phyloP scores from a whole-genome alignment of 1,284 basidiomycete genomes.

The Vanrija sp. region DNA sequence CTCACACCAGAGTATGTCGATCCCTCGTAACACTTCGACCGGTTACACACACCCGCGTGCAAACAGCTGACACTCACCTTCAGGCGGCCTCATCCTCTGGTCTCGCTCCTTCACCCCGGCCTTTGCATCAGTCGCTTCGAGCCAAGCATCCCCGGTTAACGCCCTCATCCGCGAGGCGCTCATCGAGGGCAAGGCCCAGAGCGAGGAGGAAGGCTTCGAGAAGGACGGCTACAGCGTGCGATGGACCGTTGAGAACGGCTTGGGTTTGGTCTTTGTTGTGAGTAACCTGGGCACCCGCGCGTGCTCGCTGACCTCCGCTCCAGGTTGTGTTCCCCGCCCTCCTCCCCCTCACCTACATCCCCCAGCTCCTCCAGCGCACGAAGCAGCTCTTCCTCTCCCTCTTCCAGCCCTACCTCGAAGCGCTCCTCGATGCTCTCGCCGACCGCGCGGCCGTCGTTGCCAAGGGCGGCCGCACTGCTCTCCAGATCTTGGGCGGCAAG shows the following conservation, averaged over 20 bases:
- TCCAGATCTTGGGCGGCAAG: constrained; percentile 28
- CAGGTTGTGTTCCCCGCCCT: constrained; percentile 96
- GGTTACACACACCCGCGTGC: neutral
- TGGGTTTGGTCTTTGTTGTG: constrained; percentile 92
- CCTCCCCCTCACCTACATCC: constrained; percentile 89
- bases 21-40: too few species aligned
- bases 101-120: constrained; percentile 85
- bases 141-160: constrained; percentile 82
- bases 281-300: constrained; percentile 35
- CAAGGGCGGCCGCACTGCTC: constrained; percentile 25
- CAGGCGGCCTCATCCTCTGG: constrained; percentile 89
- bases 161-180: constrained; percentile 83
- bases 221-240: constrained; percentile 86
- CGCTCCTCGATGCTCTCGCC: constrained; percentile 75
- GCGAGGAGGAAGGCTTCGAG: constrained; percentile 70
- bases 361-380: constrained; percentile 73
- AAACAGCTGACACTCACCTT: neutral
- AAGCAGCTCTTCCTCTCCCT: constrained; percentile 80
- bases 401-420: constrained; percentile 73
- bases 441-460: constrained; percentile 48
- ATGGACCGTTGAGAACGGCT: constrained; percentile 88
- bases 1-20: constrained; percentile 70
- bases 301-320: neutral
- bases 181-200: constrained; percentile 62
- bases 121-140: constrained; percentile 65